Evolutionary conservation across 2,329 filamentous ascomycete species (phyloP), one percentile per base, ranked within the genome.

Genomic region (Beauveria asiatica): DNA sequence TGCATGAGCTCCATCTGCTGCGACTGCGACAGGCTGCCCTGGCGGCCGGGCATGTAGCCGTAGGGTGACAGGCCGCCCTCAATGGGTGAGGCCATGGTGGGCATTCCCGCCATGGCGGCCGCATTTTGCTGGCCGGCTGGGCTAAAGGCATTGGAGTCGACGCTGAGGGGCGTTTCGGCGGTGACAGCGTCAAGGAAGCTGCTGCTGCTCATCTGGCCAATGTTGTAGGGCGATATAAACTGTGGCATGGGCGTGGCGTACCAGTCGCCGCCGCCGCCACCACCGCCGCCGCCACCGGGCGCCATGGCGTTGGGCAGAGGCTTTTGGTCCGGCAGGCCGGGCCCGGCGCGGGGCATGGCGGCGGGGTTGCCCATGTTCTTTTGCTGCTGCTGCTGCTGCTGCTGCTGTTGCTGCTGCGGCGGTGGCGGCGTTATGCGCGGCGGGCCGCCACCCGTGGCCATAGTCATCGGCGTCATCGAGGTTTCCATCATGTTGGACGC

Each of bases 1-100:
- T 86, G 84, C 88, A 95, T 91, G 42, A 96, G 77, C 75, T 96
- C 89, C 64, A 87, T 75, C 73, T 94, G 90, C 72, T 95, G 90
- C 68, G 90, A 83, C 64, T 92, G 87, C 62, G 86, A 92, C 37
- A 95, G 76, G 62, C 81, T 89, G 64, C 85, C 90, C 67, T 84
- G 84, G 62, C 80, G 82, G 69, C 82, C 81, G 27, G 75, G 72
- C 3, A 72, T 68, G 62, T 68, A 64, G 17, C 66, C 69, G 11
- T 65, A 64, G 41, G 59, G 48, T 21, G 23, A 42, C 33, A 52
- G 51, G 33, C 37, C n/a, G n/a, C n/a, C 37, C 64, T 17, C 67
- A 63, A 17, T 19, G 13, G 53, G 53, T 10, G 54, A 57, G 3
- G 54, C 48, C 54, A 72, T 62, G 45, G 67, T 68, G 55, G 73